phyloP scores from a whole-genome alignment of 352 stramenopile genomes.

The Globisporangium nodosum region DNA sequence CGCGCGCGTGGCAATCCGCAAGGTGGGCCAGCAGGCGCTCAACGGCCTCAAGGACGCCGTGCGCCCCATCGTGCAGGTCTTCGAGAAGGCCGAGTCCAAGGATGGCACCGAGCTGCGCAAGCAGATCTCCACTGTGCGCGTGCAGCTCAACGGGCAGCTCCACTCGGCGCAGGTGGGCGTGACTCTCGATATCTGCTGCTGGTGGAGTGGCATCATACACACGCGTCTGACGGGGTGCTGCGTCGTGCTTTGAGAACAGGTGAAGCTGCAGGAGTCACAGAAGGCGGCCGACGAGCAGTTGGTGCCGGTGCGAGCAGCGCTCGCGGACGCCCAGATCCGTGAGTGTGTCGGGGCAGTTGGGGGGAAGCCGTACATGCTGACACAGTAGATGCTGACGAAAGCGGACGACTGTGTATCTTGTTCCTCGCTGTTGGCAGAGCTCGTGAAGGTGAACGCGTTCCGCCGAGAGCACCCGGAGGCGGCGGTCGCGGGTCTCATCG shows the following conservation, averaged over 20 bases:
- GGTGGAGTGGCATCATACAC: background rate
- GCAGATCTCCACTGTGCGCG: conserved; percentile 36
- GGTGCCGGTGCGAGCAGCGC: conserved; percentile 44
- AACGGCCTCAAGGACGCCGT: conserved; percentile 31
- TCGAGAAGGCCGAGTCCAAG: conserved; percentile 50
- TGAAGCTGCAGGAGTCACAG: conserved; percentile 42
- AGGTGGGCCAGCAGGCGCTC: conserved; percentile 32
- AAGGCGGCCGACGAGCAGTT: conserved; percentile 58
- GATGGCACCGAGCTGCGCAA: conserved; percentile 69
- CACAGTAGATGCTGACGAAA: background rate
- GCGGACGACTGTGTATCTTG: background rate
- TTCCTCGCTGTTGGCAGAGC: conserved; percentile 27
- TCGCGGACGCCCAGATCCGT: conserved; percentile 47
- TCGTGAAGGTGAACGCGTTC: conserved; percentile 73
- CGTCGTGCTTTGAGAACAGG: conserved; percentile 5
- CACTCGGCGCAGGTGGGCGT: conserved; percentile 37
- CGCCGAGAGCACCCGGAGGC: conserved; percentile 64
- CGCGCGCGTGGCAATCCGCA: conserved; percentile 39
- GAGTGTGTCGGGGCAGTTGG: conserved; percentile 7
- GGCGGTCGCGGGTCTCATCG: conserved; percentile 43
- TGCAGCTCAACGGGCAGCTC: conserved; percentile 55
- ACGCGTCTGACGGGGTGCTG: background rate
- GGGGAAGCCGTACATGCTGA: background rate
- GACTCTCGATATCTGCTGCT: background rate
- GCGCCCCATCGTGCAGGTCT: conserved; percentile 52